Evolutionary conservation across 768 basidiomycete species (phyloP).

Genomic region (Boletus edulis): DNA sequence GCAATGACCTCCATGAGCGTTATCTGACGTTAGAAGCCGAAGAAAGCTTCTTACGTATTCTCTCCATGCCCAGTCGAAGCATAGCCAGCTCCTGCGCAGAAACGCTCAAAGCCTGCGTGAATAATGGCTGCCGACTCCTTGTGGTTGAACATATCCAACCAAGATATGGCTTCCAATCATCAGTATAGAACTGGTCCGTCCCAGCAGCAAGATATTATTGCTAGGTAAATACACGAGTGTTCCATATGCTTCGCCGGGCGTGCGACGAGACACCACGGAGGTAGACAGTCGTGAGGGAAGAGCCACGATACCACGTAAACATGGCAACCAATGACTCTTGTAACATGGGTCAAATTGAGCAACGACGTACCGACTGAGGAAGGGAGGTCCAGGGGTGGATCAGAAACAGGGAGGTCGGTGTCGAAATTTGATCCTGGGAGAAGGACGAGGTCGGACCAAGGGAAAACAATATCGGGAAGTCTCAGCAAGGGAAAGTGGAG

Average conservation of each 20-base stretch:
- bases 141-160: not conserved
- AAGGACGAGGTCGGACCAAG: not conserved
- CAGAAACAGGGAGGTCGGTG: too few relatives aligned
- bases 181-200: slow-evolving; percentile 6
- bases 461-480: not conserved
- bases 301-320: too few relatives aligned
- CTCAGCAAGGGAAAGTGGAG: not conserved
- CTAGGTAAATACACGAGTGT: slow-evolving; percentile 11
- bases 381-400: too few relatives aligned
- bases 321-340: too few relatives aligned
- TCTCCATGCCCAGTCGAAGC: too few relatives aligned
- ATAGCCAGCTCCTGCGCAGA: too few relatives aligned
- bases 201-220: slow-evolving; percentile 8
- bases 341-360: too few relatives aligned
- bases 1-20: too few relatives aligned
- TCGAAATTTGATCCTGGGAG: not conserved
- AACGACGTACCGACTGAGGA: too few relatives aligned
- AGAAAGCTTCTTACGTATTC: too few relatives aligned
- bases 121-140: slow-evolving; percentile 2
- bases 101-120: too few relatives aligned
- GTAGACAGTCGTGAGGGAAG: not conserved
- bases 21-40: too few relatives aligned
- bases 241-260: slow-evolving; percentile 7
- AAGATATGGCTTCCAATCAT: slow-evolving; percentile 13
- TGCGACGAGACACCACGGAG: not conserved